Evolutionary conservation across 306 rosid species (phyloP), one percentile per base, ranked within the genome.

Genomic region (Cicer bijugum): DNA sequence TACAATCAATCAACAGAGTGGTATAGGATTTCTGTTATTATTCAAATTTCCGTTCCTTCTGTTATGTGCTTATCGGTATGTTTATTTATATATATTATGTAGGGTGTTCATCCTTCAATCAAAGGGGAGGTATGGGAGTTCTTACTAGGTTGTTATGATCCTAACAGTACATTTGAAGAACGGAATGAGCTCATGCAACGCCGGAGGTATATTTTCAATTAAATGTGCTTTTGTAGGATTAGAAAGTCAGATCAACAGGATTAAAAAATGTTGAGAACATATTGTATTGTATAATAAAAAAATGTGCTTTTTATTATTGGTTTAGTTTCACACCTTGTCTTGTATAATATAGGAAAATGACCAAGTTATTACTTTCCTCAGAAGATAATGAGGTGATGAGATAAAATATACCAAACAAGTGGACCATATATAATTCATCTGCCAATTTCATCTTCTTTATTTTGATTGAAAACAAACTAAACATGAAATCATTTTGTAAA

Each of bases 61-160:
- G 37, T 19, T 39, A 47, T 70, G 58, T 63, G 19, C 74, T 50
- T 20, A 60, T 65, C 52, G n/a, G 28, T 65, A 39, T 55, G 28
- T 58, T 47, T 63, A 75, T 67, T 75, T 73, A 39, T 64, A 8
- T 81, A 62, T 17, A 82, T 81, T 64, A 55, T 77, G 74, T 62
- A 93, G 98, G 98, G 98, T 55, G 82, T 93, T 74, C 96, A 93
- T 78, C 98, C 98, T 88, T 86, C 94, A 78, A 91, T 93, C 76
- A 91, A 93, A 81, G 98, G 91, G 70, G 87, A 45, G 69, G 98
- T 93, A 33, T 91, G 96, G 98, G 98, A 93, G 78, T 93, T 93
- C 86, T 88, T 93, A 90, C 76, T 91, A 75, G 97, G 98, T 77
- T 91, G 97, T 75, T 93, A 81, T 84, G 96, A 89, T 84, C 96